These are phyloP conservation scores for Acorus calamus DNA, from an alignment of 106 monocot genomes.

Conservation along the genomic window DNA sequence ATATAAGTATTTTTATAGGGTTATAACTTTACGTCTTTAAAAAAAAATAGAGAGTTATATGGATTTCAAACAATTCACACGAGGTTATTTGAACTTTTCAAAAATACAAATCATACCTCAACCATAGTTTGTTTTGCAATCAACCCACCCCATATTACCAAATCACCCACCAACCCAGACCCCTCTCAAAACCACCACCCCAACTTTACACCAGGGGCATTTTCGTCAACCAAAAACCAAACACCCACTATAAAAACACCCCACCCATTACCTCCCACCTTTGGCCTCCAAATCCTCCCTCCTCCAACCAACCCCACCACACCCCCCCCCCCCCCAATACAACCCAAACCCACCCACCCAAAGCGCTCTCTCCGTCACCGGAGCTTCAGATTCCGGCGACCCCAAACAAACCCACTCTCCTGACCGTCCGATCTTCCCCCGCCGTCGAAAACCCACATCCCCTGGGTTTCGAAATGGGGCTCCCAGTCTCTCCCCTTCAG, in stretches of 20 bases:
- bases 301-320: background rate
- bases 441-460: background rate
- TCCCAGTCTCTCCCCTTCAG: conserved; percentile 80
- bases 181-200: too few relatives aligned
- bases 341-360: too few relatives aligned
- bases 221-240: conserved; percentile 5
- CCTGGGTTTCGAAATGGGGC: conserved; percentile 52
- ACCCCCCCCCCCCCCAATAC: background rate
- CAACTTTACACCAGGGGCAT: conserved; percentile 1
- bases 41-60: too few relatives aligned
- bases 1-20: too few relatives aligned
- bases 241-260: conserved; percentile 9
- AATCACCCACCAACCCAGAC: too few relatives aligned
- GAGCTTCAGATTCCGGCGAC: background rate
- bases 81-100: too few relatives aligned
- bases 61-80: too few relatives aligned
- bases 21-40: too few relatives aligned
- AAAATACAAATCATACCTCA: too few relatives aligned
- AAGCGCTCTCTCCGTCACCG: background rate
- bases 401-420: background rate
- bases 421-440: background rate
- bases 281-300: conserved; percentile 14
- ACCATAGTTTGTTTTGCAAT: too few relatives aligned
- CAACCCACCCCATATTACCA: too few relatives aligned
- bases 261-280: background rate